Evolutionary conservation across 164 flowering plant genomes (phyloP), one percentile per base, ranked within the genome.

Genomic region (Nelumbo lutea): DNA sequence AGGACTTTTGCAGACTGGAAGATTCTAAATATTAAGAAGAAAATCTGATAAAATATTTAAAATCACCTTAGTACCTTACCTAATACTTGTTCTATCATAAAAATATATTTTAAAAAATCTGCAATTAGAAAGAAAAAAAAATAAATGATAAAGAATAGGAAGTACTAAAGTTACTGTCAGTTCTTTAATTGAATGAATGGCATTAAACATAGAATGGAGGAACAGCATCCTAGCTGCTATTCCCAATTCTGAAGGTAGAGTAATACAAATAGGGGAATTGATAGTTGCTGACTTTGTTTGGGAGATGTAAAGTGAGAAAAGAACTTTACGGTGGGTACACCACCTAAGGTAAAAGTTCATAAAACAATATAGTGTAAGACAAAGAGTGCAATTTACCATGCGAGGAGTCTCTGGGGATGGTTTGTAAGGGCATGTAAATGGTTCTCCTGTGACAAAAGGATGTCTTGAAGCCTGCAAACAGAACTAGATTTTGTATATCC

Each of bases 391-490:
- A 88, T 27, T 82, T 75, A 96, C 99, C 86, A 91, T 42, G 15
- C 82, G 87, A 79, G 90, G 91, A 41, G 94, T 87, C 87, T 91
- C 98, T 9, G 81, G 81, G 42, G 81, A 83, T 77, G 99, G 99
- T 68, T 75, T 82, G 70, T 86, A 96, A 55, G 99, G 97, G 77
- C 83, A 66, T 39, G 83, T 84, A 76, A 91, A 96, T 66, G 92
- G 95, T 71, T 96, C 98, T 47, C 97, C 97, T 0, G 99, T 96
- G 44, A 96, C 80, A 80, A 96, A 96, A 78, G 99, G 99, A 68
- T 96, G 99, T 68, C 78, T 84, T 64, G 93, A 86, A 68, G 99
- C 99, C 99, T 96, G 86, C 74, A 83, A 44, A 62, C 42, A 75
- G 8, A 71, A 46, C 66, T 11, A 10, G 13, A 67, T 40, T 5